phyloP scores from a whole-genome alignment of 2,329 filamentous ascomycete genomes.

The Dactylellina leptospora region DNA sequence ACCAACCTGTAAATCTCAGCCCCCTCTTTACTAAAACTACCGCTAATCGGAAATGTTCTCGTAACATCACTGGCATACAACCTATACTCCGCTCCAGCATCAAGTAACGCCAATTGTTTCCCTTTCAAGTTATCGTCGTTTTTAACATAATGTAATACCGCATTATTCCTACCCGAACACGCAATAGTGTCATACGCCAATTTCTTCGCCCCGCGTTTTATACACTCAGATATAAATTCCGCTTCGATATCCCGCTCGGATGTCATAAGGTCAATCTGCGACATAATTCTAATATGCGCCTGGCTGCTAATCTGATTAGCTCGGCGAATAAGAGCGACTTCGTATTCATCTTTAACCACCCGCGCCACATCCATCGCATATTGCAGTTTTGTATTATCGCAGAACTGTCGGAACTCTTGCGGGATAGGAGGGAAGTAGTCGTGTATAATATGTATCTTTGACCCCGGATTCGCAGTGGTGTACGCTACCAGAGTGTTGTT shows the following conservation, averaged over 20 bases:
- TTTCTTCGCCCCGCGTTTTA: conserved; percentile 72
- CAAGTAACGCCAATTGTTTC: conserved; percentile 79
- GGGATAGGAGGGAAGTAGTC: conserved; percentile 42
- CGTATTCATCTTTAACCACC: conserved; percentile 82
- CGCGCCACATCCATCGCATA: conserved; percentile 81
- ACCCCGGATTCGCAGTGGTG: conserved; percentile 52
- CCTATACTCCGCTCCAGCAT: conserved; percentile 84
- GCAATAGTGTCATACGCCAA: conserved; percentile 91
- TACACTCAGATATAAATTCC: conserved; percentile 76
- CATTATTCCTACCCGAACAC: conserved; percentile 79
- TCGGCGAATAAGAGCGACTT: conserved; percentile 79
- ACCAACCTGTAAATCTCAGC: conserved; percentile 80
- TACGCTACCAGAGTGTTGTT: conserved; percentile 58
- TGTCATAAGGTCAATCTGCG: conserved; percentile 67
- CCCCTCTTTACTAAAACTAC: conserved; percentile 74
- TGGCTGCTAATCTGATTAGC: conserved; percentile 80
- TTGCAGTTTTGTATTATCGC: conserved; percentile 68
- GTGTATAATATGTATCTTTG: conserved; percentile 48
- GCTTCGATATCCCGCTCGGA: conserved; percentile 88
- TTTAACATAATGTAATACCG: conserved; percentile 82
- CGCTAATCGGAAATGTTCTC: conserved; percentile 80
- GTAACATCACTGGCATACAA: conserved; percentile 92
- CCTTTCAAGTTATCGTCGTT: conserved; percentile 78
- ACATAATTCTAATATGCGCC: conserved; percentile 74
- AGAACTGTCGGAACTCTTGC: conserved; percentile 32